Base-by-base conservation (phyloP, 2,329 filamentous ascomycete species). In the Calonectria pseudoturangicola region DNA sequence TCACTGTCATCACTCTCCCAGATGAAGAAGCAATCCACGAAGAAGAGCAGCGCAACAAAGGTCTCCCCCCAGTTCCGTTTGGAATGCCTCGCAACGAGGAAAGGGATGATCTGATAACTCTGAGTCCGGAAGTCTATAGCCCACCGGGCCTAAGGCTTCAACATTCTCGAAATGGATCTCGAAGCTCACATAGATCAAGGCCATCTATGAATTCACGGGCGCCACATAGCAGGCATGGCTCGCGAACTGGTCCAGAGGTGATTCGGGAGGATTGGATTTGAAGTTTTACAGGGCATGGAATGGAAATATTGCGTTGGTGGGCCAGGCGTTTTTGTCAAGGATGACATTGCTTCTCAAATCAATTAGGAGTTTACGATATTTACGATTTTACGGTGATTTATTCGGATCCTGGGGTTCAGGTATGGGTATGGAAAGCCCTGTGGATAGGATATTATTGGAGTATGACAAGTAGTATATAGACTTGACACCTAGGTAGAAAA, bases 51-150 rank as follows among this genome's bases (percentile, higher is more conserved):
- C 74, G 75, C 45, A 77, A 79, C 50, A 74, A 74, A 15, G 21
- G 48, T 15, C 75, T 86, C 4, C 85, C 86, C 10, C 82, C 86
- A 0, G 82, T 85, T 8, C 84, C 54, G n/a, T 25, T 39, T 18
- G 2, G 33, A 8, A 7, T 58, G 33, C 25, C 21, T 2, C 30
- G n/a, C 86, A 76, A 65, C 15, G 75, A 70, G 41, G 47, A 79
- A 18, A 74, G 79, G 4, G 79, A 82, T 3, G 80, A 82, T 15
- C 77, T 84, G 36, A 81, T 83, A 27, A 87, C 85, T 1, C 83
- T 91, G 3, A 90, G 86, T 70, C 87, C 90, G 3, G 84, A 86
- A 1, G 88, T 91, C 5, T 92, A 92, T 79, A 86, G 83, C 68
- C 87, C 88, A 0, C 80, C 84, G 25, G 56, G 36, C 25, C 66